These are phyloP conservation scores for Escallonia herrerae DNA, from an alignment of 129 eudicot species.

Conservation along the genomic window DNA sequence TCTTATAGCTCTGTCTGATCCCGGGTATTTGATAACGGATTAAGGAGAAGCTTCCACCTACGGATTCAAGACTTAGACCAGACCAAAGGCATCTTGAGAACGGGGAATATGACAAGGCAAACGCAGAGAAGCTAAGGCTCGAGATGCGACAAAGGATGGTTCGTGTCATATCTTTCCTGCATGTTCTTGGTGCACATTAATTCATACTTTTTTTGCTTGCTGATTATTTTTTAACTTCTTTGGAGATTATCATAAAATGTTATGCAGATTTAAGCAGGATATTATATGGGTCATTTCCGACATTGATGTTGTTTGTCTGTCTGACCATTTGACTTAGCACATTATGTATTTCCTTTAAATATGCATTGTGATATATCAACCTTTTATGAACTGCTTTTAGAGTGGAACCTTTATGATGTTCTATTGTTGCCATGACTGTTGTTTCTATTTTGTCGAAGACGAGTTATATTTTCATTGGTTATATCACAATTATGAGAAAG, in stretches of 20 bases:
- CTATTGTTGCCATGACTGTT: too few relatives aligned
- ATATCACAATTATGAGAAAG: too few relatives aligned
- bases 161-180: slow-evolving; percentile 8
- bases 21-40: slow-evolving; percentile 43
- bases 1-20: slow-evolving; percentile 33
- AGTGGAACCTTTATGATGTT: too few relatives aligned
- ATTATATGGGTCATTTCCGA: not conserved
- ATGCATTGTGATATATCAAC: too few relatives aligned
- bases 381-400: too few relatives aligned
- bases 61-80: slow-evolving; percentile 94
- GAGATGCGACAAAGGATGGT: slow-evolving; percentile 91
- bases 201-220: not conserved
- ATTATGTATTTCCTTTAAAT: too few relatives aligned
- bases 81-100: slow-evolving; percentile 92
- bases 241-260: not conserved
- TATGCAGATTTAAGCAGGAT: not conserved
- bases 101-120: slow-evolving; percentile 86
- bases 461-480: too few relatives aligned
- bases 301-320: too few relatives aligned
- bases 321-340: too few relatives aligned
- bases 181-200: not conserved
- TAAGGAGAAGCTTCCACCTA: slow-evolving; percentile 92
- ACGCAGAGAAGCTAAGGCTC: slow-evolving; percentile 78
- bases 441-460: too few relatives aligned
- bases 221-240: not conserved